Evolutionary conservation across 164 flowering plant genomes (phyloP).

Genomic region (Dillenia suffruticosa): DNA sequence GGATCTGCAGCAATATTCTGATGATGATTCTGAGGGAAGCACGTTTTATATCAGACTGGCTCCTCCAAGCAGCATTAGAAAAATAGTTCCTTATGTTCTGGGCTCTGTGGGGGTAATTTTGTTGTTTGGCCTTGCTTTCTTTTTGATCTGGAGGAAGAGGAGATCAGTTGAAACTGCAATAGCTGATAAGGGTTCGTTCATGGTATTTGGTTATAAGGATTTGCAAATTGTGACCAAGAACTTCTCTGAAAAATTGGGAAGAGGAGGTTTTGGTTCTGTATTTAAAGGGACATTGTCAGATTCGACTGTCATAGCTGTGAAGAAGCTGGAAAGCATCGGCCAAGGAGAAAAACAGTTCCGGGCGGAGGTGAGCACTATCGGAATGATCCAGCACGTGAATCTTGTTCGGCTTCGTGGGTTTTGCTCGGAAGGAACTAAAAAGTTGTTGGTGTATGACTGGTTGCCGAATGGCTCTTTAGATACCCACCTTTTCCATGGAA

Average conservation of each 20-base stretch:
- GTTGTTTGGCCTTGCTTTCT: background rate
- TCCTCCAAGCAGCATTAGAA: no score
- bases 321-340: no score
- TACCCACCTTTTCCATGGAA: background rate
- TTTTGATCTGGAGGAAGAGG: background rate
- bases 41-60: no score
- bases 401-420: background rate
- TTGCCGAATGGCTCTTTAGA: conserved; percentile 8
- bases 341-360: no score
- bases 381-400: background rate
- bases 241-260: background rate
- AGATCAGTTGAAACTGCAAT: background rate
- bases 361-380: no score
- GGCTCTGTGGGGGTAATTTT: background rate
- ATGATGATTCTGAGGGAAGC: no score
- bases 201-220: background rate
- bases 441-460: background rate
- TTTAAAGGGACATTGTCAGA: no score
- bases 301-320: no score
- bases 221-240: background rate
- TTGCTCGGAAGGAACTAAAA: background rate
- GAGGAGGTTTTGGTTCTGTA: background rate
- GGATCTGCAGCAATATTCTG: no score
- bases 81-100: no score
- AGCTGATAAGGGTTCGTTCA: background rate